Percentiles rank a stretch among this genome's conserved stretches.
Evolutionary conservation across 2,329 filamentous ascomycete genomes (phyloP).

Genomic region (Chlorencoelia australis): DNA sequence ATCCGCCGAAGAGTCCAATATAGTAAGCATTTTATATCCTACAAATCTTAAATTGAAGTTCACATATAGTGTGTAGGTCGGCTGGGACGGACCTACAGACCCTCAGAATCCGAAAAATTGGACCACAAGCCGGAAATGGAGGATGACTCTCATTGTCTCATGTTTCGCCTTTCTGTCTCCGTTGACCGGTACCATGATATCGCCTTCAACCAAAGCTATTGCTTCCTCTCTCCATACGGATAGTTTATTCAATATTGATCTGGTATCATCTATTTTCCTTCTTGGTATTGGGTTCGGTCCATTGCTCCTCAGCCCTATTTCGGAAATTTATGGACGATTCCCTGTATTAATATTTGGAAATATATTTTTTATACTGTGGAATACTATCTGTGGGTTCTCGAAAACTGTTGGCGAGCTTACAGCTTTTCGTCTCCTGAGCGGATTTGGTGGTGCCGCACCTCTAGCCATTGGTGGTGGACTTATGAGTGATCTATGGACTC

Average conservation of each 20-base stretch:
- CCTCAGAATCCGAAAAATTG: not conserved
- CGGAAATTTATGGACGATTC: constrained; percentile 2
- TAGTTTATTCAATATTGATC: not conserved
- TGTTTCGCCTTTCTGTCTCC: not conserved
- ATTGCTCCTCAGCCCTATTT: not conserved
- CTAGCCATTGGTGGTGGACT: constrained; percentile 49
- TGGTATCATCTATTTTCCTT: constrained; percentile 1
- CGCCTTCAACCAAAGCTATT: not conserved
- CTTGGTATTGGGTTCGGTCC: constrained; percentile 2
- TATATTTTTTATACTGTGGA: constrained; percentile 36
- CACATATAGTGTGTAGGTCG: not conserved
- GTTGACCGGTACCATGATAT: constrained; percentile 3
- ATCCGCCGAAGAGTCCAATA: not conserved
- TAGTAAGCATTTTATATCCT: not conserved
- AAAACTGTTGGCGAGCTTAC: constrained; percentile 38
- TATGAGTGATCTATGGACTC: constrained; percentile 35
- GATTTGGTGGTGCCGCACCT: constrained; percentile 44
- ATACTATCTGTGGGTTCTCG: constrained; percentile 36
- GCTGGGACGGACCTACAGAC: not conserved
- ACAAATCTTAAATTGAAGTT: not conserved
- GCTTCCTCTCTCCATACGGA: not conserved
- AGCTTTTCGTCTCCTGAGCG: constrained; percentile 51
- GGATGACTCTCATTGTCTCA: not conserved
- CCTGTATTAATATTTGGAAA: constrained; percentile 8
- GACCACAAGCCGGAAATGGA: not conserved